Conservation (phyloP, 352 stramenopile genomes). For the Pythium dissimile region DNA sequence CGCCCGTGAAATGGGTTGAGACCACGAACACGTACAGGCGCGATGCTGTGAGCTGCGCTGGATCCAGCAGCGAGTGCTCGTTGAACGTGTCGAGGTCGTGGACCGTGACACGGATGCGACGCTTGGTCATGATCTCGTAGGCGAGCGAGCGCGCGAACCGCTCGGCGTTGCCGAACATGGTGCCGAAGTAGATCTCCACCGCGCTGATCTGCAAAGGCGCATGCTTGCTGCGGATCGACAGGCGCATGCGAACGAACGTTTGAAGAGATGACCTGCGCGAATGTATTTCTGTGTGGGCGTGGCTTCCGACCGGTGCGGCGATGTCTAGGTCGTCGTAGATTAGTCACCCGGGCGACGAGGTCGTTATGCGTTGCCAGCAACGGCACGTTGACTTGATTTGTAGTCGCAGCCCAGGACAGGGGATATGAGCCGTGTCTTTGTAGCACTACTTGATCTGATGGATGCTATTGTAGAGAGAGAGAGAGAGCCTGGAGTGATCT, state of each 20-base stretch:
- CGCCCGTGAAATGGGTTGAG: slow-evolving; percentile 93
- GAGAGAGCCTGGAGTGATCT: too few species aligned
- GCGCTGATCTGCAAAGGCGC: slow-evolving; percentile 21
- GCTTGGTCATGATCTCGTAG: slow-evolving; percentile 47
- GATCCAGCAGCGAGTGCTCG: slow-evolving; percentile 8
- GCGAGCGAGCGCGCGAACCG: slow-evolving; percentile 83
- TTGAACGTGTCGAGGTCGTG: slow-evolving; percentile 90
- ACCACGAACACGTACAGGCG: slow-evolving; percentile 87
- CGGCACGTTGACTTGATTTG: too few species aligned
- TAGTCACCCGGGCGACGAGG: too few species aligned
- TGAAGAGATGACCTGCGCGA: too few species aligned
- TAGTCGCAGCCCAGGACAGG: too few species aligned
- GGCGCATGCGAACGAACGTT: background rate
- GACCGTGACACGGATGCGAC: slow-evolving; percentile 60
- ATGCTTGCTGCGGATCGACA: background rate
- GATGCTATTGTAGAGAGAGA: too few species aligned
- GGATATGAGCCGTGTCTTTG: too few species aligned
- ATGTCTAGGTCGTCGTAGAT: too few species aligned
- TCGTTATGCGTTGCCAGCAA: too few species aligned
- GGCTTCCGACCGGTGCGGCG: too few species aligned
- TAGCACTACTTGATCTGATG: too few species aligned
- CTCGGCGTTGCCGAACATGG: slow-evolving; percentile 92
- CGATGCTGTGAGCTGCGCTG: slow-evolving; percentile 20
- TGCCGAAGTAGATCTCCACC: slow-evolving; percentile 92
- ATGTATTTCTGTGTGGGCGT: too few species aligned